Base-by-base conservation (phyloP, 345 rosid genomes). In the Arabis hirsuta region DNA sequence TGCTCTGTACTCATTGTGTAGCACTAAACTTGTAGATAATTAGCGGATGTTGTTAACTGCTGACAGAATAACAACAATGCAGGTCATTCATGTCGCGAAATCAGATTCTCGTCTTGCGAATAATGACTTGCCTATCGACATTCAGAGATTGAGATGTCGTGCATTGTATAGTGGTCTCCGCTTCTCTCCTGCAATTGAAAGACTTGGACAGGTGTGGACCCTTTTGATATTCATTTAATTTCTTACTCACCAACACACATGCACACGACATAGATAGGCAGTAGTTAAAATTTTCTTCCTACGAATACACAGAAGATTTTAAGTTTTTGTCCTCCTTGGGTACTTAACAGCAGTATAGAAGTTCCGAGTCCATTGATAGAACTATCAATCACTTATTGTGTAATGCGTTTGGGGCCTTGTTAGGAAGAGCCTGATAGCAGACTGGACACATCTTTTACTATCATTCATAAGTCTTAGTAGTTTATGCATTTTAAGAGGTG, bases 51-150 rank as follows among this genome's bases (percentile, higher is more conserved):
- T 16, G 62, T 42, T 36, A 72, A 26, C 12, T 5, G 13, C 59
- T 71, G 14, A 72, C 38, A 29, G 69, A 62, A 9, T 6, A 29
- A 42, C 56, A 39, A 57, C 50, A 20, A 42, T 56, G 61, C 87
- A 92, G 97, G 92, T 95, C 20, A 84, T 95, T 61, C 90, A 87
- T 75, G 96, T 86, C 60, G 86, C 89, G 2, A 91, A 95, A 73
- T 95, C 97, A 46, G 99, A 95, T 83, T 95, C 97, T 61, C 92
- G 97, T 57, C 89, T 95, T 62, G 96, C 96, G 62, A 95, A 91
- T 83, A 95, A 84, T 69, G 88, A 89, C 77, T 79, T 91, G 67
- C 97, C 97, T 71, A 79, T 87, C 57, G 92, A 91, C 78, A 70
- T 88, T 71, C 97, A 91, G 79, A 86, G 90, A 69, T 69, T 91